These are phyloP conservation scores for Metarhizium guizhouense DNA, from an alignment of 2,329 filamentous ascomycete genomes.

Conservation along the genomic window DNA sequence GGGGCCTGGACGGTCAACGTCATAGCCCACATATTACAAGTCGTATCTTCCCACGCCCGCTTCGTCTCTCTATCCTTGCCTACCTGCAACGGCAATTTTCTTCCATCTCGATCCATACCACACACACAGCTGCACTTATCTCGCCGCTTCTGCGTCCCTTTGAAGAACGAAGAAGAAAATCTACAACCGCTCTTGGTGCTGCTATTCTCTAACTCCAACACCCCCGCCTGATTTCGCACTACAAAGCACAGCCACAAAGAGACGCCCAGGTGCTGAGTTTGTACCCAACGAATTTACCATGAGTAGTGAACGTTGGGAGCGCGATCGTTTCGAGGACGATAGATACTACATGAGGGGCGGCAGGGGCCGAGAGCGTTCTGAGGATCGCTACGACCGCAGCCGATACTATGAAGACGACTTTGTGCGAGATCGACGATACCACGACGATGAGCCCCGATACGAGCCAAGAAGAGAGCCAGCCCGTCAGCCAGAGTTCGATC, in stretches of 20 bases:
- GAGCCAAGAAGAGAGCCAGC: conserved; percentile 21
- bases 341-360: conserved; percentile 30
- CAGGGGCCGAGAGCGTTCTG: conserved; percentile 36
- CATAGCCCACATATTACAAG: conserved; percentile 3
- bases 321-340: conserved; percentile 47
- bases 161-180: not conserved
- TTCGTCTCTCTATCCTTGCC: not conserved
- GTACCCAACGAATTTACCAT: conserved; percentile 10
- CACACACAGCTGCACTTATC: not conserved
- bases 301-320: conserved; percentile 40
- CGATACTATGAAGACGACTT: conserved; percentile 37
- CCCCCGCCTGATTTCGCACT: not conserved
- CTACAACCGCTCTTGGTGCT: not conserved
- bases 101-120: not conserved
- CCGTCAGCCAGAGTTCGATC: conserved; percentile 35
- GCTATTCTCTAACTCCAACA: not conserved
- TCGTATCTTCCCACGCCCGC: not conserved
- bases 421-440: conserved; percentile 41
- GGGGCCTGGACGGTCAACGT: conserved; percentile 6
- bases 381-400: conserved; percentile 40
- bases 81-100: not conserved
- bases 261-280: not conserved
- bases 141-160: not conserved
- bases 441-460: conserved; percentile 44
- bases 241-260: not conserved